A percentile compares a stretch with the other conserved stretches of the same genome.
Conservation (phyloP, 768 basidiomycete species). For the Boletus eberwhitei region DNA sequence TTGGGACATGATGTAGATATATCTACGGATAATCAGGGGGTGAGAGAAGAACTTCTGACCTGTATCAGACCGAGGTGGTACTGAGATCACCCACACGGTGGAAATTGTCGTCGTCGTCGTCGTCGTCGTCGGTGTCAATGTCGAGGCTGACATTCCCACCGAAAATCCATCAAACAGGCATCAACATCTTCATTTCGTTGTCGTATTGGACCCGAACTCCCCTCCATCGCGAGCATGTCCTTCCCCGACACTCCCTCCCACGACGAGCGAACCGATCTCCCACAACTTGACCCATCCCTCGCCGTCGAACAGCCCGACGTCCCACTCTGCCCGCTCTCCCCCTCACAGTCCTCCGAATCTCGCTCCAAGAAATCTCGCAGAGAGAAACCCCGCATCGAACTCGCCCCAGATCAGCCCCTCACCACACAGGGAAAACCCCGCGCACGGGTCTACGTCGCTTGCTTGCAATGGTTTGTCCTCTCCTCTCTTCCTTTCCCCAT, state of each 20-base stretch:
- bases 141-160: not conserved
- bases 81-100: not conserved
- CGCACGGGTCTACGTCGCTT: slow-evolving; percentile 74
- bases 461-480: slow-evolving; percentile 62
- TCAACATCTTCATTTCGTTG: slow-evolving; percentile 5
- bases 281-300: not conserved
- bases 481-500: not conserved
- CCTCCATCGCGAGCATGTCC: slow-evolving; percentile 21
- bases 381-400: slow-evolving; percentile 58
- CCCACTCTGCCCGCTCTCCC: not conserved
- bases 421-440: slow-evolving; percentile 80
- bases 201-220: not conserved
- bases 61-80: too few relatives aligned
- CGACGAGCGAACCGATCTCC: not conserved
- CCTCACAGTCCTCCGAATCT: not conserved
- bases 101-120: not conserved
- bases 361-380: slow-evolving; percentile 41
- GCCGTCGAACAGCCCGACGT: not conserved
- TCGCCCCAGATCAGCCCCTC: slow-evolving; percentile 73
- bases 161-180: slow-evolving; percentile 14
- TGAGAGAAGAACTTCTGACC: not conserved
- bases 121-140: not conserved
- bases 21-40: too few relatives aligned
- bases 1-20: not conserved
- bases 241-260: slow-evolving; percentile 5